Conservation (phyloP, 441 rosid species). For the Lagerstroemia fauriei region DNA sequence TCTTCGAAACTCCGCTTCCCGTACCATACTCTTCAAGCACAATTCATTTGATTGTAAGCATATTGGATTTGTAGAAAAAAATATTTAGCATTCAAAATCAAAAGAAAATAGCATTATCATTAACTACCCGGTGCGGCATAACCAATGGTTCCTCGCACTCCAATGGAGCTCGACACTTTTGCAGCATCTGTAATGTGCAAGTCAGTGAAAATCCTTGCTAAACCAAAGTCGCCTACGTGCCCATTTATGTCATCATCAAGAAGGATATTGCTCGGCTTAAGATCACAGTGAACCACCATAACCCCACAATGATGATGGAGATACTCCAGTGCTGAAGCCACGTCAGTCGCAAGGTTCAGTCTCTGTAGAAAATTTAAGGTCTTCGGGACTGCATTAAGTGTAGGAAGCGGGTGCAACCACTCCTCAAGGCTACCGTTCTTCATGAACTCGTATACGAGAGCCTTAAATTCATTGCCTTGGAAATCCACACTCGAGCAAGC, state of each 20-base stretch:
- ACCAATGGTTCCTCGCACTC: conserved; percentile 4
- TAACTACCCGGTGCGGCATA: conserved; percentile 10
- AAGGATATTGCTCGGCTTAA: not conserved
- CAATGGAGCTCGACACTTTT: not conserved
- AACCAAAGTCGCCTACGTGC: not conserved
- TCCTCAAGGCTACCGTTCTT: conserved; percentile 16
- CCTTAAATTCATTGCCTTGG: conserved; percentile 14
- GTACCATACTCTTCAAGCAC: not conserved
- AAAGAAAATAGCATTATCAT: not conserved
- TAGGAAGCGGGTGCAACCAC: not conserved
- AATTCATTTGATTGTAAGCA: not conserved
- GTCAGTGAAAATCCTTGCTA: not conserved
- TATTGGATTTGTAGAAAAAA: not conserved
- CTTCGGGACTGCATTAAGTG: not conserved
- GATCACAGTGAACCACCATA: not conserved
- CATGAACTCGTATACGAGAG: conserved; percentile 22
- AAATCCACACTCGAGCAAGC: conserved; percentile 22
- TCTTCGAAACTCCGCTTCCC: not conserved
- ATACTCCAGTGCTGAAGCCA: conserved; percentile 21
- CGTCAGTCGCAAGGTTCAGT: not conserved
- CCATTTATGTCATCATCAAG: not conserved
- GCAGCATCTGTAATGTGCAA: not conserved
- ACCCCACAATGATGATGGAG: conserved; percentile 2
- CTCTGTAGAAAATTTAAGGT: not conserved
- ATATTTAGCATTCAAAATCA: too few species aligned